Evolutionary conservation across 176 grass and related monocot species (phyloP).

Genomic region (Saccharum officinarum): DNA sequence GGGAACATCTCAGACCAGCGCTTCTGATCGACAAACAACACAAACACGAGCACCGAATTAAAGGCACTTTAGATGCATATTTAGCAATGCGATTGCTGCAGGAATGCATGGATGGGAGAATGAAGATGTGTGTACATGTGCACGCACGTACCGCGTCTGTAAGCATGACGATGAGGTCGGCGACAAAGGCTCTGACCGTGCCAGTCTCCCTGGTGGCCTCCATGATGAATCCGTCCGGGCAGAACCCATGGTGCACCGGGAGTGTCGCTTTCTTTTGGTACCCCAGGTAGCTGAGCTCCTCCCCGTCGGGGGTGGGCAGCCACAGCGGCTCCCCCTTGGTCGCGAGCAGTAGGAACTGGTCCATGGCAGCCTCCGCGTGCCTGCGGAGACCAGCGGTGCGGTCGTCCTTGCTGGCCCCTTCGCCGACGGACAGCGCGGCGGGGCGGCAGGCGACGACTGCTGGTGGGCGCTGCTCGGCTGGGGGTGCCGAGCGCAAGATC

Average conservation of each 20-base stretch:
- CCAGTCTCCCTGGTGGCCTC: neutral
- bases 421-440: no score
- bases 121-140: no score
- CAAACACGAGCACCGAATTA: neutral
- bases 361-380: neutral
- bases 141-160: neutral
- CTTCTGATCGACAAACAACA: neutral
- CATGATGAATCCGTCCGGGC: neutral
- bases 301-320: neutral
- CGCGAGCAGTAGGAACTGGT: neutral
- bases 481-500: neutral
- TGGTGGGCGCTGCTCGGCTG: neutral
- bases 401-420: neutral
- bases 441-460: no score
- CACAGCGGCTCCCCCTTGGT: neutral
- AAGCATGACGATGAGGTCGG: neutral
- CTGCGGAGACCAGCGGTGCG: neutral
- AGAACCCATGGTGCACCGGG: neutral
- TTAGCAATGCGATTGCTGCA: neutral
- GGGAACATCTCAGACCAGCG: slow-evolving; percentile 17
- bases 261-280: neutral
- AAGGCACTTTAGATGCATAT: no score
- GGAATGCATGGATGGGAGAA: neutral
- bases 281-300: neutral
- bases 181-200: neutral